These are phyloP conservation scores for Neostapfia colusana DNA, from an alignment of 176 grass and related monocot species.

Conservation along the genomic window DNA sequence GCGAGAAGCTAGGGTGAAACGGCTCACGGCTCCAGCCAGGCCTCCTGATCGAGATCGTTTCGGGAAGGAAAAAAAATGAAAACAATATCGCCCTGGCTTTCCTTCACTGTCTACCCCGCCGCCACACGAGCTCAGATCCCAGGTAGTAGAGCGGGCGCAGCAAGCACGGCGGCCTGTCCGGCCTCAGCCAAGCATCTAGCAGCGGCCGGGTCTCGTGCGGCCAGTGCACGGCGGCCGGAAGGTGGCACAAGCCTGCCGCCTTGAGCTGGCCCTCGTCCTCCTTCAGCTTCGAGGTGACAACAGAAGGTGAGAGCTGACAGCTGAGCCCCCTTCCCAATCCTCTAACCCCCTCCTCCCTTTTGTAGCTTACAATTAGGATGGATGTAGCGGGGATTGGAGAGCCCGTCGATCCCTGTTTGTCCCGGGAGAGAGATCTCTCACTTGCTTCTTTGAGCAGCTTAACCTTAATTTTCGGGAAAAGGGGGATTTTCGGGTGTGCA, in stretches of 20 bases:
- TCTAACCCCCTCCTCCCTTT: neutral
- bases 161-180: neutral
- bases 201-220: neutral
- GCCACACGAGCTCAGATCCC: neutral
- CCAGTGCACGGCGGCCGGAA: neutral
- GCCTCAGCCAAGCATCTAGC: neutral
- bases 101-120: neutral
- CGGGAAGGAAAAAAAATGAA: neutral
- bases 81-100: neutral
- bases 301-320: neutral
- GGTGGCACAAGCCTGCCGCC: neutral
- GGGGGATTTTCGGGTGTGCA: neutral
- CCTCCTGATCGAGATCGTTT: neutral
- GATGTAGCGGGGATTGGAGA: neutral
- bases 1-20: neutral
- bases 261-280: neutral
- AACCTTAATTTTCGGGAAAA: neutral
- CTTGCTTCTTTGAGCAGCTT: neutral
- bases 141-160: neutral
- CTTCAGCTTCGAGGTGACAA: neutral
- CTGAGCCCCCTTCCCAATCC: neutral
- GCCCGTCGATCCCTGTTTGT: neutral
- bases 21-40: neutral
- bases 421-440: neutral
- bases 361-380: neutral